A percentile compares a stretch with the other conserved stretches of the same genome.
Evolutionary conservation across 1,284 basidiomycete genomes (phyloP).

Genomic region (Xanthoconium separans): DNA sequence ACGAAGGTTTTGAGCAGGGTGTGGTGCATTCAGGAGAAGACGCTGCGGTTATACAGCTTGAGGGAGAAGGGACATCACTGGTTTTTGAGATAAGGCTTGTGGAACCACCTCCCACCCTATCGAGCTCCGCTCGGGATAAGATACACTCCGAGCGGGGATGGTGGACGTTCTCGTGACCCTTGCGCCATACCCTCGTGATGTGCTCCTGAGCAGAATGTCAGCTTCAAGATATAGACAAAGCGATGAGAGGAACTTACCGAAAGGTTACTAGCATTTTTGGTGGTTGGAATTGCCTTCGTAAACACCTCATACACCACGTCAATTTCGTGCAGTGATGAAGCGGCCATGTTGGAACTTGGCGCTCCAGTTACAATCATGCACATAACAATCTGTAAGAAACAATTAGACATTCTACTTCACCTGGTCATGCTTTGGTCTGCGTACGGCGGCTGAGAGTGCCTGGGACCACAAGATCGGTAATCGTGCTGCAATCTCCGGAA

Average conservation of each 20-base stretch:
- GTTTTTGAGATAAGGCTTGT: constrained; percentile 46
- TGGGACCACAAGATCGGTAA: constrained; percentile 59
- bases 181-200: constrained; percentile 48
- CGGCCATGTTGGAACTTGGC: constrained; percentile 54
- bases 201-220: constrained; percentile 38
- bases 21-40: constrained; percentile 2
- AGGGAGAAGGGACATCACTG: constrained; percentile 3
- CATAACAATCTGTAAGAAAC: constrained; percentile 56
- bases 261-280: constrained; percentile 48
- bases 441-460: constrained; percentile 57
- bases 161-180: constrained; percentile 51
- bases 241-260: constrained; percentile 41
- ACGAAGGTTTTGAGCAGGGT: background rate
- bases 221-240: background rate
- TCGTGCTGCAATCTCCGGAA: constrained; percentile 44
- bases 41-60: constrained; percentile 1
- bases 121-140: constrained; percentile 49
- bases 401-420: background rate
- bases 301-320: constrained; percentile 51
- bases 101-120: constrained; percentile 57
- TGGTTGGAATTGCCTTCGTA: constrained; percentile 47
- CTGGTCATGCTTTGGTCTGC: constrained; percentile 24
- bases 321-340: constrained; percentile 56
- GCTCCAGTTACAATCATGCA: constrained; percentile 60
- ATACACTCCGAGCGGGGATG: constrained; percentile 31